Evolutionary conservation across 2,329 filamentous ascomycete species (phyloP).

Genomic region (Aspergillus oerlinghausenensis): DNA sequence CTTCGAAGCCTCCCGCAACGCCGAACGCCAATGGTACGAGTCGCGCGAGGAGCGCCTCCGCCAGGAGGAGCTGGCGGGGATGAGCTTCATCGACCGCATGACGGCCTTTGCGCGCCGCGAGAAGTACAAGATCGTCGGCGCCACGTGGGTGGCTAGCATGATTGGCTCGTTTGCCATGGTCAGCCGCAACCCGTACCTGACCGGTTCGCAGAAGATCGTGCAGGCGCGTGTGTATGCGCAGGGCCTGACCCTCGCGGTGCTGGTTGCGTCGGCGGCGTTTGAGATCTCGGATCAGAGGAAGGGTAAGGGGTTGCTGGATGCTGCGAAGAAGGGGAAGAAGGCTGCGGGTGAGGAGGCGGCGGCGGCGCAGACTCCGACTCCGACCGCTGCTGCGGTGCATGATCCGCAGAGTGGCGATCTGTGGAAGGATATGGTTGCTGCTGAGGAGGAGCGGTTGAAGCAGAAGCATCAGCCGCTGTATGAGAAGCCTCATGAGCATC

Average conservation of each 20-base stretch:
- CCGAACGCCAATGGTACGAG: conserved; percentile 63
- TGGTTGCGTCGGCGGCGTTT: conserved; percentile 76
- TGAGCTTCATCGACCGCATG: conserved; percentile 56
- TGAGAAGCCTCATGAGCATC: conserved; percentile 22
- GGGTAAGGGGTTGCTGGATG: conserved; percentile 49
- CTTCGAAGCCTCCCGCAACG: conserved; percentile 68
- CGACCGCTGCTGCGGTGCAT: conserved; percentile 79
- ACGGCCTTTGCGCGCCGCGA: conserved; percentile 72
- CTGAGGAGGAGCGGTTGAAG: conserved; percentile 44
- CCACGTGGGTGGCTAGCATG: conserved; percentile 78
- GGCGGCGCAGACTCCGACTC: conserved; percentile 53
- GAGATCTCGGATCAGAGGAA: conserved; percentile 74
- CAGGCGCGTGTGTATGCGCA: conserved; percentile 94
- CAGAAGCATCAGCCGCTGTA: conserved; percentile 36
- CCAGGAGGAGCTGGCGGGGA: conserved; percentile 51
- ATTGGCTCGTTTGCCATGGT: conserved; percentile 69
- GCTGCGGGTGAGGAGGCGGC: conserved; percentile 75
- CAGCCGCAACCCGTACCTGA: conserved; percentile 69
- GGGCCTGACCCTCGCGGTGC: conserved; percentile 76
- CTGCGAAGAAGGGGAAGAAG: conserved; percentile 69
- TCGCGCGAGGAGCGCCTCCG: conserved; percentile 53
- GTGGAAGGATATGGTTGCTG: conserved; percentile 63
- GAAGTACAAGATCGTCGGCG: conserved; percentile 81
- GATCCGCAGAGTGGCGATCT: conserved; percentile 84
- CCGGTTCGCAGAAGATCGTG: conserved; percentile 78